Conservation (phyloP, 2,329 filamentous ascomycete species). For the Diaporthe vaccinii region DNA sequence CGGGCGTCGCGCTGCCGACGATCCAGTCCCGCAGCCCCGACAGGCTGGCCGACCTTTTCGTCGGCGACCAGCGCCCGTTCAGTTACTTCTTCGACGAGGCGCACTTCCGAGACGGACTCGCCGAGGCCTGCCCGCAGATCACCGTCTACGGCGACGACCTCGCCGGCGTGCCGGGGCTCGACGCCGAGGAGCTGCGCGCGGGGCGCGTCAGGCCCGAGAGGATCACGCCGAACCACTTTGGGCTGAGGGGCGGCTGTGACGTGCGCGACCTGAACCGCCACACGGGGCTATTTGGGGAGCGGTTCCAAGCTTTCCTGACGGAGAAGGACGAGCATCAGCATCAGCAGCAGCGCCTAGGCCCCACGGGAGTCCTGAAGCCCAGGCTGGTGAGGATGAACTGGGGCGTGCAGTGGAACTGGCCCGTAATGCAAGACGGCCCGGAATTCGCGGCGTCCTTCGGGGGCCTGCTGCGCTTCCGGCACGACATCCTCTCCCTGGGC, state of each 20-base stretch:
- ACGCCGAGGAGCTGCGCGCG: slow-evolving; percentile 8
- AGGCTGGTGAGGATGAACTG: slow-evolving; percentile 58
- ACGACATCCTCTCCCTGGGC: slow-evolving; percentile 58
- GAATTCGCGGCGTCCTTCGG: slow-evolving; percentile 61
- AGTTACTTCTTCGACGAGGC: slow-evolving; percentile 62
- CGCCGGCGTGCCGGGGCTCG: slow-evolving; percentile 54
- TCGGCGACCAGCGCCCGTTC: slow-evolving; percentile 53
- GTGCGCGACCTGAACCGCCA: slow-evolving; percentile 57
- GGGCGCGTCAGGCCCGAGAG: slow-evolving; percentile 52
- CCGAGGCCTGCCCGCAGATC: slow-evolving; percentile 57
- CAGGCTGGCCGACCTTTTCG: slow-evolving; percentile 58
- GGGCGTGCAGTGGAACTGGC: slow-evolving; percentile 62
- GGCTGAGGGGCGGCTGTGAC: slow-evolving; percentile 55
- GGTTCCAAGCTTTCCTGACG: slow-evolving; percentile 52
- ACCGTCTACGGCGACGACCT: slow-evolving; percentile 54
- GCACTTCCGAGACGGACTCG: slow-evolving; percentile 57
- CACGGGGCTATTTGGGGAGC: slow-evolving; percentile 53
- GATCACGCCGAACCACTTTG: slow-evolving; percentile 58
- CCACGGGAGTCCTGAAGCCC: slow-evolving; percentile 46
- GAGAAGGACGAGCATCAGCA: slow-evolving; percentile 44
- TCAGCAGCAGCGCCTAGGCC: slow-evolving; percentile 42
- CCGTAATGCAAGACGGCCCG: slow-evolving; percentile 60
- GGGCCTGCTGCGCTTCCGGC: slow-evolving; percentile 56
- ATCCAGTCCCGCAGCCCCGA: slow-evolving; percentile 59
- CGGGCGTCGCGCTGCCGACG: slow-evolving; percentile 59